Conservation (phyloP, 2,329 filamentous ascomycete species). For the Pseudogymnoascus sp. region DNA sequence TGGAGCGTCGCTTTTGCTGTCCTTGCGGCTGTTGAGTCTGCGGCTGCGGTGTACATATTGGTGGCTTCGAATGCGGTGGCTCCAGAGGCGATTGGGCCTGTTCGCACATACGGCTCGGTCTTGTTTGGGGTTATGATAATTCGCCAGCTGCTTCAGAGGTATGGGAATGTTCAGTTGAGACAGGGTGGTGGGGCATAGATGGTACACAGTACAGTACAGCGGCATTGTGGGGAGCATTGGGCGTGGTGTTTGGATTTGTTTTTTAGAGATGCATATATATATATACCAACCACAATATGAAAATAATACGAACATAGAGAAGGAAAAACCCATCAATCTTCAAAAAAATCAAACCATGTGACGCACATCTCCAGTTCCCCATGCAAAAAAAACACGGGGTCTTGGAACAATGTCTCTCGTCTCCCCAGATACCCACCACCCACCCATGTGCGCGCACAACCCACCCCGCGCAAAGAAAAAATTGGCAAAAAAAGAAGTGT, state of each 20-base stretch:
- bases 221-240: not conserved
- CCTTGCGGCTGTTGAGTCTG: not conserved
- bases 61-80: not conserved
- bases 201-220: not conserved
- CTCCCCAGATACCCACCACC: not conserved
- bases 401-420: not conserved
- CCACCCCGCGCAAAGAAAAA: not conserved
- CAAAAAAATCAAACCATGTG: not conserved
- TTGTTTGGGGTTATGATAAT: not conserved
- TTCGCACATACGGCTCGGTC: not conserved
- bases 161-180: not conserved
- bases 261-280: not conserved
- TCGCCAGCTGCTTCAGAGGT: not conserved
- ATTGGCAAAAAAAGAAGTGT: conserved; percentile 10
- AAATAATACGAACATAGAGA: not conserved
- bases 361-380: not conserved
- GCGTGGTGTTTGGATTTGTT: conserved; percentile 10
- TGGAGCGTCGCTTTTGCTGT: not conserved
- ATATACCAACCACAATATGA: not conserved
- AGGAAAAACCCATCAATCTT: not conserved
- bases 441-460: not conserved
- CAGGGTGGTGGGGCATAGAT: not conserved
- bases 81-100: not conserved
- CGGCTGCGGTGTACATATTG: not conserved
- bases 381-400: no score